Evolutionary conservation across 495 filamentous ascomycete genomes (phyloP).

Genomic region (Penicillium lividum): DNA sequence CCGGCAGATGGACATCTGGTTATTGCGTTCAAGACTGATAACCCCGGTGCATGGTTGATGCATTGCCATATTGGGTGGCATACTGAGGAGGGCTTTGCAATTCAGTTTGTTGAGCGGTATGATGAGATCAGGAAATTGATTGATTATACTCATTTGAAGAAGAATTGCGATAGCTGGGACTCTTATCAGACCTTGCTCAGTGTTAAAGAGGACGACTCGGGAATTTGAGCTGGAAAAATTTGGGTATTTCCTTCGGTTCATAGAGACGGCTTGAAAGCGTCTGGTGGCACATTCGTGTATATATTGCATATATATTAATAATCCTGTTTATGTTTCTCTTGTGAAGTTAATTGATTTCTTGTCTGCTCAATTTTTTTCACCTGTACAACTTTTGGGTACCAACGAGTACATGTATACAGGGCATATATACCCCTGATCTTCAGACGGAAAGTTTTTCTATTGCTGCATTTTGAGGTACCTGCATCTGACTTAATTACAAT

Average conservation of each 20-base stretch:
- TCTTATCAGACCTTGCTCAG: background rate
- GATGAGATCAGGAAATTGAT: conserved; percentile 6
- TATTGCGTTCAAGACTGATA: conserved; percentile 11
- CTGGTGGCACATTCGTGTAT: background rate
- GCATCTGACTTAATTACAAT: no score
- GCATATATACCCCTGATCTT: no score
- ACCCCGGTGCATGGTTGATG: conserved; percentile 7
- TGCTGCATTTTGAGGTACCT: no score
- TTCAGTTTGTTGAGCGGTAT: conserved; percentile 15
- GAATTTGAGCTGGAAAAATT: background rate
- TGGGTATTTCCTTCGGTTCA: background rate
- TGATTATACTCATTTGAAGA: conserved; percentile 16
- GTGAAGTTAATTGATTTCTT: background rate
- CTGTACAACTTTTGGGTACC: no score
- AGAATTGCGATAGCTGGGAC: conserved; percentile 13
- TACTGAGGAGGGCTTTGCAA: conserved; percentile 7
- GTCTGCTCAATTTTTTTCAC: background rate
- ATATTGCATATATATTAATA: background rate
- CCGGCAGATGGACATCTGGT: conserved; percentile 7
- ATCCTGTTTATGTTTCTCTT: no score
- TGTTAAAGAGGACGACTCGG: conserved; percentile 7
- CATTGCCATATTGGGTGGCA: conserved; percentile 18
- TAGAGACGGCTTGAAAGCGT: background rate
- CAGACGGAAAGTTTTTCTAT: no score
- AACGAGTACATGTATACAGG: no score